These are phyloP conservation scores for Sabuloglossum arenarium DNA, from an alignment of 495 filamentous ascomycete genomes.

Conservation along the genomic window DNA sequence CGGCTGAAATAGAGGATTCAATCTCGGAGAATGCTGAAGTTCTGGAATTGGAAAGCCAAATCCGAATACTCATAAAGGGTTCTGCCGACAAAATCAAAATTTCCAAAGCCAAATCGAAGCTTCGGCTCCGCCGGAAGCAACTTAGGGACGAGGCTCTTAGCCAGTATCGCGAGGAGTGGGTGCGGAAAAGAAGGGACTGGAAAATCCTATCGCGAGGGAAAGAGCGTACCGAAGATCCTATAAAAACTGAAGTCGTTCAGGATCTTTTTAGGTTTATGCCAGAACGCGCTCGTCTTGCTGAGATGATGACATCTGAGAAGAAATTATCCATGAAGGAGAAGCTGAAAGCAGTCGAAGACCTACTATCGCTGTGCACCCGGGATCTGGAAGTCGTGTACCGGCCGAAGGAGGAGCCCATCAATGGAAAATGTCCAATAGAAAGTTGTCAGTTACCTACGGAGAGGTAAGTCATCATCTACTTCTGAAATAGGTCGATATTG, in stretches of 20 bases:
- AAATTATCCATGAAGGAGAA: not conserved
- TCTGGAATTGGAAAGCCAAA: not conserved
- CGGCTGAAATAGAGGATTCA: not conserved
- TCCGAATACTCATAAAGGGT: not conserved
- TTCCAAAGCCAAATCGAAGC: not conserved
- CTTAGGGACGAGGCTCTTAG: not conserved
- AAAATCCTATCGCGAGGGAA: too few relatives aligned
- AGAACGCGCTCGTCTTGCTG: too few relatives aligned
- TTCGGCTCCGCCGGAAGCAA: not conserved
- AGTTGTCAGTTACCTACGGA: not conserved
- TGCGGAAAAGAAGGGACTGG: too few relatives aligned
- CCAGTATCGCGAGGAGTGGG: too few relatives aligned
- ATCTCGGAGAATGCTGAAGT: not conserved
- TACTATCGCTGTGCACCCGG: not conserved
- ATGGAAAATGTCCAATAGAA: not conserved
- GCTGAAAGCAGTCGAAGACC: not conserved
- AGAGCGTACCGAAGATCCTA: too few relatives aligned
- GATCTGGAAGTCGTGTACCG: conserved; percentile 1
- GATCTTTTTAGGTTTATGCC: too few relatives aligned
- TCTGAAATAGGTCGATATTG: not conserved
- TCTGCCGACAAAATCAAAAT: not conserved
- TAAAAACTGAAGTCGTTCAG: too few relatives aligned
- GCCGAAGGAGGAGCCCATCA: conserved; percentile 1
- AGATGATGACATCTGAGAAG: conserved; percentile 1
- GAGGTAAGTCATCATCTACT: not conserved